Conservation (phyloP, 768 basidiomycete genomes). For the Lactarius pseudohatsudake region DNA sequence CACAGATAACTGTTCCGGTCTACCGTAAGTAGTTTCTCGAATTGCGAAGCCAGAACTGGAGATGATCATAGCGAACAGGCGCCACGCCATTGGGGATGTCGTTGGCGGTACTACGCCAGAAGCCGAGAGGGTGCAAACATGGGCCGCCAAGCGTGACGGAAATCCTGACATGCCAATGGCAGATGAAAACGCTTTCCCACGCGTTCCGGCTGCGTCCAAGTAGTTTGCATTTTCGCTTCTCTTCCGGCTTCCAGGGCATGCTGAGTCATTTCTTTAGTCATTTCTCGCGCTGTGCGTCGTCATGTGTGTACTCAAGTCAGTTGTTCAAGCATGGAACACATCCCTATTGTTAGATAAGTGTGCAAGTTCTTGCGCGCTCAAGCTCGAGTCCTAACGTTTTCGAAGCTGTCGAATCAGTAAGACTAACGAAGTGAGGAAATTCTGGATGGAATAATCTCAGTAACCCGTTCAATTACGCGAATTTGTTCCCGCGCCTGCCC, state of each 20-base stretch:
- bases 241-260: not conserved
- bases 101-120: not conserved
- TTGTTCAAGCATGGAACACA: not conserved
- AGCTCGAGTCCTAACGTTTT: not conserved
- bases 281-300: not conserved
- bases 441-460: conserved; percentile 5
- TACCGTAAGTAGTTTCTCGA: not conserved
- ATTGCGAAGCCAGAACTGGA: not conserved
- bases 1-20: not conserved
- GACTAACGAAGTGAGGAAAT: not conserved
- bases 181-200: not conserved
- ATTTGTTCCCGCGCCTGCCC: not conserved
- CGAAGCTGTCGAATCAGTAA: not conserved
- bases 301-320: not conserved
- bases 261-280: conserved; percentile 1
- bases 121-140: not conserved
- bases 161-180: not conserved
- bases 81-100: not conserved
- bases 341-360: not conserved
- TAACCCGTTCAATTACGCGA: not conserved
- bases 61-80: not conserved
- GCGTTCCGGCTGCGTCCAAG: not conserved
- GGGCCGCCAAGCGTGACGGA: not conserved
- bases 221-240: not conserved
- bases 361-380: not conserved